phyloP scores from a whole-genome alignment of 305 asterid genomes.

The Plantago lanceolata region DNA sequence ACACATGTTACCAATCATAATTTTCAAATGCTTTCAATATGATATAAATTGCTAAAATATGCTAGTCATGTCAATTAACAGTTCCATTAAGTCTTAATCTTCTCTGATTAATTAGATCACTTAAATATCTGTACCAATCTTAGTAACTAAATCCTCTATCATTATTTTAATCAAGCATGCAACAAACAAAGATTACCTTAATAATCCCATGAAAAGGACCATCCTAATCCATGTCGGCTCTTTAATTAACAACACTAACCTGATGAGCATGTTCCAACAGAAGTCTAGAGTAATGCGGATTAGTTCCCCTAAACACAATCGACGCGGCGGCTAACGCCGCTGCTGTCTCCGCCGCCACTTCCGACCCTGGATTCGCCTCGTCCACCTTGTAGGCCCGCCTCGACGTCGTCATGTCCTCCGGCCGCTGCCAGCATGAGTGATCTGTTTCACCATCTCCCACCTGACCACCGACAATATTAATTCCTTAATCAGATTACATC shows the following conservation, averaged over 20 bases:
- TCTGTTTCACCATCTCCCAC: conserved; percentile 82
- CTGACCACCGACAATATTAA: conserved; percentile 25
- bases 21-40: too few relatives aligned
- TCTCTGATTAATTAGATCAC: background rate
- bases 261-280: conserved; percentile 62
- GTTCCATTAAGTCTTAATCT: background rate
- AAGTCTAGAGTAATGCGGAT: conserved; percentile 65
- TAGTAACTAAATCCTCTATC: conserved; percentile 7
- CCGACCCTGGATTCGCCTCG: conserved; percentile 58
- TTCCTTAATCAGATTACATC: conserved; percentile 3
- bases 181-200: conserved; percentile 10
- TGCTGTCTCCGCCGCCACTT: conserved; percentile 68
- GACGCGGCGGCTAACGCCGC: conserved; percentile 83
- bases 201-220: conserved; percentile 7
- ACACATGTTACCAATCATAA: too few relatives aligned
- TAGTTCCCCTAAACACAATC: conserved; percentile 53
- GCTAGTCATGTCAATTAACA: too few relatives aligned
- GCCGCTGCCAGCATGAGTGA: conserved; percentile 66
- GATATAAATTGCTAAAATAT: too few relatives aligned
- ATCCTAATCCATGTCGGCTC: conserved; percentile 8
- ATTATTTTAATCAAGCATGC: background rate
- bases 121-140: background rate
- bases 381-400: conserved; percentile 56
- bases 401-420: conserved; percentile 68
- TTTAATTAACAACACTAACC: conserved; percentile 39